These are phyloP conservation scores for Polygonum aviculare DNA, from an alignment of 148 eudicot species.

Conservation along the genomic window DNA sequence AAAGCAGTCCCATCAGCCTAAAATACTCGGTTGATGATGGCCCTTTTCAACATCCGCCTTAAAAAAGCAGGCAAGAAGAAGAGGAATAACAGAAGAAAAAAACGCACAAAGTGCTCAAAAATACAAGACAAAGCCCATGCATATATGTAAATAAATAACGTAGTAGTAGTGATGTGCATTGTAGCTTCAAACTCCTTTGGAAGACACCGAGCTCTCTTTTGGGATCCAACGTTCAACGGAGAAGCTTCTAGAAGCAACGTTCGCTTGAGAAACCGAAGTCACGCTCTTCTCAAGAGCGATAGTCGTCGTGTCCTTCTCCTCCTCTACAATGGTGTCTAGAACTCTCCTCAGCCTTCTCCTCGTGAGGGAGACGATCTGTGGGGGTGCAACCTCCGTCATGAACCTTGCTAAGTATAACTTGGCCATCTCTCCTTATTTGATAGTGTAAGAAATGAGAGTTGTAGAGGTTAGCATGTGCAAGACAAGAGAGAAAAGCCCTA, in stretches of 20 bases:
- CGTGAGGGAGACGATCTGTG: background rate
- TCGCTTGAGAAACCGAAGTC: background rate
- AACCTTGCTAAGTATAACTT: background rate
- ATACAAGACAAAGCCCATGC: background rate
- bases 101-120: background rate
- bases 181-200: background rate
- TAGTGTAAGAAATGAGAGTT: background rate
- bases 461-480: background rate
- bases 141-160: background rate
- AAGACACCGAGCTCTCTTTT: background rate
- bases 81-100: background rate
- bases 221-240: background rate
- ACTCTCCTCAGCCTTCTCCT: background rate
- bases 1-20: background rate
- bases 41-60: background rate
- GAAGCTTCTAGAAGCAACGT: conserved; percentile 4
- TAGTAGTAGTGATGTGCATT: background rate
- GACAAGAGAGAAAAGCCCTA: background rate
- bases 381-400: conserved; percentile 7
- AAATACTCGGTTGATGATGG: background rate
- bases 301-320: background rate
- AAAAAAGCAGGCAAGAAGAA: conserved; percentile 1
- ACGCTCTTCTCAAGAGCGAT: background rate
- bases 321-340: conserved; percentile 3
- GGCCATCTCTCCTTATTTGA: conserved; percentile 1